phyloP scores from a whole-genome alignment of 2,329 filamentous ascomycete species.

The Apiospora hydei region DNA sequence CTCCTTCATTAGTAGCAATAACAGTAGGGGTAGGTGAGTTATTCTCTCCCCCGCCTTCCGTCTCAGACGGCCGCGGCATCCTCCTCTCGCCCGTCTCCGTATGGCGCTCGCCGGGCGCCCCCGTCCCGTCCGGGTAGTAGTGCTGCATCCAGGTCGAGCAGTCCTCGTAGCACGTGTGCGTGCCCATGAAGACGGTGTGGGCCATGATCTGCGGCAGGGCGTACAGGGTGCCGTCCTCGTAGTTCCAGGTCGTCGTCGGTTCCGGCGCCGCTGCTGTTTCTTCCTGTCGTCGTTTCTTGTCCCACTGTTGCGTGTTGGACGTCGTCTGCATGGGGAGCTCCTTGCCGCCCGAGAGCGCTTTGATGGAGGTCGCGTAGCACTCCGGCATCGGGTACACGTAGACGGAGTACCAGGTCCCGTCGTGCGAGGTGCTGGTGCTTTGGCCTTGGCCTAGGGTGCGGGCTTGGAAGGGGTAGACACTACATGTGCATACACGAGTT shows the following conservation, averaged over 20 bases:
- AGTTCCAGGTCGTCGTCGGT: slow-evolving; percentile 28
- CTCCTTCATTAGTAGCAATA: neutral
- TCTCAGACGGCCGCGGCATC: neutral
- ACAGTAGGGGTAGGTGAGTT: neutral
- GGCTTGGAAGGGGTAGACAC: slow-evolving; percentile 25
- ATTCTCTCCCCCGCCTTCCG: neutral
- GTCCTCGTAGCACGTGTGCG: slow-evolving; percentile 34
- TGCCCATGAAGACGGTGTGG: slow-evolving; percentile 32
- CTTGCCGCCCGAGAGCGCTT: slow-evolving; percentile 29
- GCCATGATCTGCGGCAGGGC: slow-evolving; percentile 11
- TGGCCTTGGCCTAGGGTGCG: slow-evolving; percentile 3
- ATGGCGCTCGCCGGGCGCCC: slow-evolving; percentile 7
- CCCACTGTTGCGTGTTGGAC: slow-evolving; percentile 29
- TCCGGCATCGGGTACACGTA: slow-evolving; percentile 28
- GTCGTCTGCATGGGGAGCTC: slow-evolving; percentile 29
- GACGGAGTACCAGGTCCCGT: slow-evolving; percentile 27
- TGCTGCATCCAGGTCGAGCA: slow-evolving; percentile 30
- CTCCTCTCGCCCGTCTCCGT: neutral
- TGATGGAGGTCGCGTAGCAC: slow-evolving; percentile 30
- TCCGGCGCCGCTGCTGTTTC: neutral
- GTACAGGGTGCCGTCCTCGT: slow-evolving; percentile 30
- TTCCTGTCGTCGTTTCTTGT: slow-evolving; percentile 28
- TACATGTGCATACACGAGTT: neutral
- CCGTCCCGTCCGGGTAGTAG: slow-evolving; percentile 30
- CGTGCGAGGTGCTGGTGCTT: slow-evolving; percentile 26